A percentile compares a stretch with the other conserved stretches of the same genome.
These are phyloP conservation scores for Microbotryomycetes sp. DNA, from an alignment of 1,284 basidiomycete species.

Conservation along the genomic window DNA sequence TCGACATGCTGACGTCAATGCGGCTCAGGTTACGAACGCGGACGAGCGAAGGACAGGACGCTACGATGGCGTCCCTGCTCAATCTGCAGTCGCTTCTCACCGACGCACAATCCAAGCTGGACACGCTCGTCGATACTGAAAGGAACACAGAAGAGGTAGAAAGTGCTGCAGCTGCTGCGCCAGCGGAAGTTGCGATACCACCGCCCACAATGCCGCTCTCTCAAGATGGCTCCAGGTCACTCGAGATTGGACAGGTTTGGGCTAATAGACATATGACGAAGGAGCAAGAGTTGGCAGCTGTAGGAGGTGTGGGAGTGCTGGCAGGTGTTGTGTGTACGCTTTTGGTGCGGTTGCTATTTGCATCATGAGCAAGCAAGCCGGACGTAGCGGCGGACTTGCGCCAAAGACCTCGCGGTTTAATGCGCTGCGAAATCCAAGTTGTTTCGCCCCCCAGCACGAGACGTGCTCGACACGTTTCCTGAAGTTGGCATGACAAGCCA, in stretches of 20 bases:
- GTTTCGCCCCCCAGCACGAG: no score
- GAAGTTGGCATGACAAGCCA: no score
- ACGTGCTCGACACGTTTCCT: no score
- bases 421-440: no score
- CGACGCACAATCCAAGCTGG: conserved; percentile 23
- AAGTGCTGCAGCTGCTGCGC: background rate
- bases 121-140: conserved; percentile 8
- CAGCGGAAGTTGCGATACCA: no score
- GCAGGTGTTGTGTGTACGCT: background rate
- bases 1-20: background rate
- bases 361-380: no score
- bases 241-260: background rate
- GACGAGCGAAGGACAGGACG: conserved; percentile 16
- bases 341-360: background rate
- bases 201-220: no score
- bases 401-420: no score
- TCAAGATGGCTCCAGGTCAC: no score
- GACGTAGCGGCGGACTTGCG: no score
- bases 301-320: background rate
- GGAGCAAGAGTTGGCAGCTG: background rate
- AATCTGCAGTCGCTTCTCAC: conserved; percentile 13
- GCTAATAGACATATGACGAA: background rate
- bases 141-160: background rate
- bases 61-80: conserved; percentile 15
- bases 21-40: conserved; percentile 11